phyloP scores from a whole-genome alignment of 768 basidiomycete species.

The Suillus variegatus region DNA sequence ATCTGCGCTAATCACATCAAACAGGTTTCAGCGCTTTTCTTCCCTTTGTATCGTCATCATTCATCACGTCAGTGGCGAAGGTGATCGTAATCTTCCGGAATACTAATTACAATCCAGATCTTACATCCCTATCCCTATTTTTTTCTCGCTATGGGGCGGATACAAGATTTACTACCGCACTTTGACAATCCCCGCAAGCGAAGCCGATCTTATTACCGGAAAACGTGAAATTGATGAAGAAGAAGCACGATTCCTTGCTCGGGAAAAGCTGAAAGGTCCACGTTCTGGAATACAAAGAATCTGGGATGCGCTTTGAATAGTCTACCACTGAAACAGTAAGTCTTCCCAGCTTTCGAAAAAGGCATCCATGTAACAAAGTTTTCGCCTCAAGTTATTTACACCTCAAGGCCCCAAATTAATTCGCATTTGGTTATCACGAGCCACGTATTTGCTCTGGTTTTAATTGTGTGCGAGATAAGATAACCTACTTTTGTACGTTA shows the following conservation, averaged over 20 bases:
- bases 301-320: slow-evolving; percentile 13
- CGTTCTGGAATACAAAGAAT: slow-evolving; percentile 13
- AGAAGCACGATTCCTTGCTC: slow-evolving; percentile 50
- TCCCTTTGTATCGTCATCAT: slow-evolving; percentile 54
- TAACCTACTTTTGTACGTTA: not conserved
- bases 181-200: slow-evolving; percentile 34
- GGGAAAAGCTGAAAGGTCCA: slow-evolving; percentile 44
- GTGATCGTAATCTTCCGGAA: slow-evolving; percentile 9
- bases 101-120: slow-evolving; percentile 12
- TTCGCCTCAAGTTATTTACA: not conserved
- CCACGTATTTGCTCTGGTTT: not conserved
- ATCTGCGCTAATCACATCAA: slow-evolving; percentile 10
- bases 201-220: slow-evolving; percentile 63
- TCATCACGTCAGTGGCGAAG: slow-evolving; percentile 53
- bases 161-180: slow-evolving; percentile 28
- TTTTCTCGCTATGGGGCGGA: slow-evolving; percentile 15
- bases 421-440: not conserved
- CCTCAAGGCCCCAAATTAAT: not conserved
- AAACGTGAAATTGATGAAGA: slow-evolving; percentile 63
- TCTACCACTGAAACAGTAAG: not conserved
- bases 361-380: not conserved
- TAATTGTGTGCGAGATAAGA: slow-evolving; percentile 1
- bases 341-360: not conserved
- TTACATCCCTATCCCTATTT: slow-evolving; percentile 20
- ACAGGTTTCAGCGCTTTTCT: slow-evolving; percentile 18